Base-by-base conservation (phyloP, 192 early-diverging fungal species). In the Anaeromyces robustus region DNA sequence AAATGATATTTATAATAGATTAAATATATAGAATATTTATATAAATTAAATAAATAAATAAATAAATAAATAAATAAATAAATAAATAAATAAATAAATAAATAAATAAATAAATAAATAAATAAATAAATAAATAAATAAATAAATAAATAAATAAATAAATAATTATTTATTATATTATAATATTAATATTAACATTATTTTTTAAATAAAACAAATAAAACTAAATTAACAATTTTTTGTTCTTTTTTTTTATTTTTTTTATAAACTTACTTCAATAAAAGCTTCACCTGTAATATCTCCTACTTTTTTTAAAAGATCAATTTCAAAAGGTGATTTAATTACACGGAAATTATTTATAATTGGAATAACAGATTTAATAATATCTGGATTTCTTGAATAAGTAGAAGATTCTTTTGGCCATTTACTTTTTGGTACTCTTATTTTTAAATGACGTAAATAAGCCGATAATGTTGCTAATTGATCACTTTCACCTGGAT, bases 261-360 rank as follows among this genome's bases (percentile, higher is more conserved):
- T 29, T 12, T 19, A n/a, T 13, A 18, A 68, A 18, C 37, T 39
- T 31, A 89, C 90, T 82, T 92, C 87, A 12, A 88, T 89, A 86
- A 97, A 96, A 0, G 93, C 94, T 77, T 91, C 90, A 18, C 91
- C 91, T n/a, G 93, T 92, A 18, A 96, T 92, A 29, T 90, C 84
- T 12, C 94, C 93, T 1, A 93, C 90, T 78, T 92, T 82, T 31
- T 92, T 87, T 92, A 99, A 94, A 22, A 97, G 81, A 29, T 85
- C 86, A 31, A 94, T 87, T 85, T 99, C 97, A 26, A 90, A 85
- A 26, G 85, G 83, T 28, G 91, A 92, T 84, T 99, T 99, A 82
- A 93, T 85, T 79, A 94, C 82, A 17, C 97, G 88, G 77, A 93
- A 85, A 68, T 93, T 86, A 77, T 95, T 92, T 19, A 97, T 82